Conservation (phyloP, 2,329 filamentous ascomycete species). For the Venturia asperata region DNA sequence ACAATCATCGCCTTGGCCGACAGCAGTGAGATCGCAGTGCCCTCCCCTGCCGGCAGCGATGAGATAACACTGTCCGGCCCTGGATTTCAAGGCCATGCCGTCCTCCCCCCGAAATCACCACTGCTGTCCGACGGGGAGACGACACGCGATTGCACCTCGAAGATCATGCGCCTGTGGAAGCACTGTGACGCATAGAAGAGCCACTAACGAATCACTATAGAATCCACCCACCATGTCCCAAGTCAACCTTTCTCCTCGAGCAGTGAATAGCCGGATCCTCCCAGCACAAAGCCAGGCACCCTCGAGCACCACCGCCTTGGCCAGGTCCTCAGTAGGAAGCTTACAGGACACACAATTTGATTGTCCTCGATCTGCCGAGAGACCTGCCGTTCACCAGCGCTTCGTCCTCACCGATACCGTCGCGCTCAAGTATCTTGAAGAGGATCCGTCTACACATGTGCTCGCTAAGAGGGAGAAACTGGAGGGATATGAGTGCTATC, state of each 20-base stretch:
- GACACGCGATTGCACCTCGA: not conserved
- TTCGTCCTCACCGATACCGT: slow-evolving; percentile 61
- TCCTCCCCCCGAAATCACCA: not conserved
- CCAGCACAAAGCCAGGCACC: not conserved
- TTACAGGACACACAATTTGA: slow-evolving; percentile 23
- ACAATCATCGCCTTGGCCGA: not conserved
- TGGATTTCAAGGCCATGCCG: not conserved
- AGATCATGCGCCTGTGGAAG: slow-evolving; percentile 6
- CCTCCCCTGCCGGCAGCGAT: not conserved
- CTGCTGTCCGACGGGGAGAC: not conserved
- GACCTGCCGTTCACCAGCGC: slow-evolving; percentile 41
- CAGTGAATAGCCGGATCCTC: slow-evolving; percentile 1
- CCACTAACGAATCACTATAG: not conserved
- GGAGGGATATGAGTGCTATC: slow-evolving; percentile 81
- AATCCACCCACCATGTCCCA: not conserved
- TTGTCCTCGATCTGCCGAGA: slow-evolving; percentile 26
- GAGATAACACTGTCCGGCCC: not conserved
- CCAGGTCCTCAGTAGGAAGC: not conserved
- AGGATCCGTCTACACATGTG: slow-evolving; percentile 69
- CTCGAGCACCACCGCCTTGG: not conserved
- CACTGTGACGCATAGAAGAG: not conserved
- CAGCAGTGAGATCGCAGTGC: no score
- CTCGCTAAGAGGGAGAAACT: slow-evolving; percentile 65
- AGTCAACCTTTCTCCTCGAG: not conserved
- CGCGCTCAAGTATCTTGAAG: slow-evolving; percentile 70